phyloP scores from a whole-genome alignment of 108 stramenopile genomes.

The Seminavis robusta region DNA sequence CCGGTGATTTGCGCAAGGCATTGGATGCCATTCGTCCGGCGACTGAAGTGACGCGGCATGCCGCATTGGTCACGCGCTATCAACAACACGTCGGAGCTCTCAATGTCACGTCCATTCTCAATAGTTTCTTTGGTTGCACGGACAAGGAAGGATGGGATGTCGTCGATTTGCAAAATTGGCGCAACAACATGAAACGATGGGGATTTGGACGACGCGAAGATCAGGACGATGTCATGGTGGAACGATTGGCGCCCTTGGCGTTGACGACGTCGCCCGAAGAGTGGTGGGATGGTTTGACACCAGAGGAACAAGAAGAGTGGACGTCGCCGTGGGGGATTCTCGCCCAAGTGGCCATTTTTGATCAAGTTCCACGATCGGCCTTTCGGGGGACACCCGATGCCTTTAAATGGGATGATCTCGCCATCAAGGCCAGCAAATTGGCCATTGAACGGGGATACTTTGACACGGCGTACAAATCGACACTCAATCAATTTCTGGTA shows the following conservation, averaged over 20 bases:
- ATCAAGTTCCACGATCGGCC: conserved; percentile 9
- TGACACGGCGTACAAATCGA: conserved; percentile 15
- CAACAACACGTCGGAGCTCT: background rate
- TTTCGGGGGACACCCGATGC: conserved; percentile 12
- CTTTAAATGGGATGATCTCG: conserved; percentile 14
- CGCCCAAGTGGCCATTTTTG: conserved; percentile 13
- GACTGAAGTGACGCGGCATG: background rate
- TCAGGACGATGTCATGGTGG: conserved; percentile 8
- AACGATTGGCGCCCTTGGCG: conserved; percentile 2
- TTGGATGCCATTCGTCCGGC: background rate
- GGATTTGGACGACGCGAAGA: conserved; percentile 14
- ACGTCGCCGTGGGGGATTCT: conserved; percentile 10
- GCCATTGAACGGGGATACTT: conserved; percentile 10
- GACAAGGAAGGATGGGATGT: conserved; percentile 3
- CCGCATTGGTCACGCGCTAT: background rate
- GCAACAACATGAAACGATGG: conserved; percentile 10
- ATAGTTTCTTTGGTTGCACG: background rate
- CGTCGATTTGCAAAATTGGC: conserved; percentile 8
- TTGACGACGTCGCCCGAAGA: conserved; percentile 1
- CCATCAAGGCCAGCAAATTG: conserved; percentile 7
- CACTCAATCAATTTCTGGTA: conserved; percentile 12
- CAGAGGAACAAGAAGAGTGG: conserved; percentile 6
- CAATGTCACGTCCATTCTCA: background rate
- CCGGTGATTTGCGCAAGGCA: background rate
- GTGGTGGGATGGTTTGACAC: conserved; percentile 3